phyloP scores from a whole-genome alignment of 495 filamentous ascomycete genomes.

The Rhizodiscina lignyota region DNA sequence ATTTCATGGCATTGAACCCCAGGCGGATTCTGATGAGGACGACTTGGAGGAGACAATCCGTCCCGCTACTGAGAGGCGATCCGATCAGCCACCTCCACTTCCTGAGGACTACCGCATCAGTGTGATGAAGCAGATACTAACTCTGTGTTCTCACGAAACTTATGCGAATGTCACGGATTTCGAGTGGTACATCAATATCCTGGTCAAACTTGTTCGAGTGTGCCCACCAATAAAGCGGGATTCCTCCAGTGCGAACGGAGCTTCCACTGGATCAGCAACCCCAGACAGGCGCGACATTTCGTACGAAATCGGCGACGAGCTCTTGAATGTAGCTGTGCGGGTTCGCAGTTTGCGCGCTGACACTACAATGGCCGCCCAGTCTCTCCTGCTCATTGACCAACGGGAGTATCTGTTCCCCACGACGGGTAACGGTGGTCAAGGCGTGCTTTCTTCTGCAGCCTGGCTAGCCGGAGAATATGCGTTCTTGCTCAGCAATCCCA shows the following conservation, averaged over 20 bases:
- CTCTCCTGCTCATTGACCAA: constrained; percentile 38
- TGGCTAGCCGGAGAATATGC: constrained; percentile 88
- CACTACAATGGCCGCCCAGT: constrained; percentile 69
- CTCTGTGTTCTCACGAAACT: constrained; percentile 82
- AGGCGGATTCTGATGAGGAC: constrained; percentile 42
- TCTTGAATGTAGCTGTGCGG: constrained; percentile 82
- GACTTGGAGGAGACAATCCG: constrained; percentile 28
- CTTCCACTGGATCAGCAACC: constrained; percentile 9
- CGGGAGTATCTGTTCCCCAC: constrained; percentile 29
- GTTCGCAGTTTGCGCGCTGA: constrained; percentile 64
- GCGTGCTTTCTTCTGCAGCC: constrained; percentile 51
- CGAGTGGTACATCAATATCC: constrained; percentile 85
- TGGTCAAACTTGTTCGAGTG: constrained; percentile 65
- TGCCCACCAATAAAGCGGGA: constrained; percentile 25
- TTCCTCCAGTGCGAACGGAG: constrained; percentile 4
- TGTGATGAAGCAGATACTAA: constrained; percentile 63
- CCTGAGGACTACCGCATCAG: constrained; percentile 70
- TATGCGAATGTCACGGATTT: constrained; percentile 78
- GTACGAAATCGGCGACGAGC: constrained; percentile 61
- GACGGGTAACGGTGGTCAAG: constrained; percentile 30
- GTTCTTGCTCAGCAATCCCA: constrained; percentile 42
- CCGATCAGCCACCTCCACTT: constrained; percentile 27
- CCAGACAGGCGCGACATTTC: constrained; percentile 33
- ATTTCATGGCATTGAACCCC: constrained; percentile 20
- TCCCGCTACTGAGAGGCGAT: constrained; percentile 12